phyloP scores from a whole-genome alignment of 768 basidiomycete species.

The Leccinum rimulosum region DNA sequence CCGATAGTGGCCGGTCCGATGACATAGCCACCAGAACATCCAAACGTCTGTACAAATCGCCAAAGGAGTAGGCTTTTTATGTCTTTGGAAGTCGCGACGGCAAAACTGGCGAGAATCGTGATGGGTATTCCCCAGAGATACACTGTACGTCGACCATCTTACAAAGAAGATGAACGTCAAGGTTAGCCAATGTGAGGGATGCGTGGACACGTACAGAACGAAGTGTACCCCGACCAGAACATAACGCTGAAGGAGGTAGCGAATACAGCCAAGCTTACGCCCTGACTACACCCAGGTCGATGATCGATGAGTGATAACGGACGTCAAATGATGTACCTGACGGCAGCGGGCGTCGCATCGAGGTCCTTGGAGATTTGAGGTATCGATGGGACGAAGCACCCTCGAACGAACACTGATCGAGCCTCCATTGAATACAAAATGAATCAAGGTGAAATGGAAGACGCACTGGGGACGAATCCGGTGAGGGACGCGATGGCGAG shows the following conservation, averaged over 20 bases:
- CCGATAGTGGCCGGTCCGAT: slow-evolving; percentile 61
- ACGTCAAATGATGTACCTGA: slow-evolving; percentile 43
- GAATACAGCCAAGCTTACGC: slow-evolving; percentile 30
- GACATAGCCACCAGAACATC: slow-evolving; percentile 54
- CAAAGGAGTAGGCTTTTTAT: slow-evolving; percentile 49
- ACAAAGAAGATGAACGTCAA: background rate
- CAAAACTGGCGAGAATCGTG: slow-evolving; percentile 56
- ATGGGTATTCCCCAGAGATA: slow-evolving; percentile 62
- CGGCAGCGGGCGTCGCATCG: slow-evolving; percentile 48
- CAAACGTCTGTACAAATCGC: slow-evolving; percentile 65
- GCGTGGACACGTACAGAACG: slow-evolving; percentile 41
- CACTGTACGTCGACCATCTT: slow-evolving; percentile 64
- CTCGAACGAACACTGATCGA: slow-evolving; percentile 59
- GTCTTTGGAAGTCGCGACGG: slow-evolving; percentile 50
- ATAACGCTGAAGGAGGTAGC: slow-evolving; percentile 45
- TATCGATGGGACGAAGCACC: slow-evolving; percentile 71
- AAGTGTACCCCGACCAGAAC: slow-evolving; percentile 50
- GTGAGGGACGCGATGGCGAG: slow-evolving; percentile 56
- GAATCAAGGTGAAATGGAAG: background rate
- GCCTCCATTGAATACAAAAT: background rate
- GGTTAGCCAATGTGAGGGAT: background rate
- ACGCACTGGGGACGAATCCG: slow-evolving; percentile 63
- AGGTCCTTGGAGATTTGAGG: slow-evolving; percentile 71
- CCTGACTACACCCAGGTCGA: slow-evolving; percentile 43
- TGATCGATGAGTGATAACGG: slow-evolving; percentile 29